phyloP scores from a whole-genome alignment of 257 asterid genomes.

The Ilex aquifolium region DNA sequence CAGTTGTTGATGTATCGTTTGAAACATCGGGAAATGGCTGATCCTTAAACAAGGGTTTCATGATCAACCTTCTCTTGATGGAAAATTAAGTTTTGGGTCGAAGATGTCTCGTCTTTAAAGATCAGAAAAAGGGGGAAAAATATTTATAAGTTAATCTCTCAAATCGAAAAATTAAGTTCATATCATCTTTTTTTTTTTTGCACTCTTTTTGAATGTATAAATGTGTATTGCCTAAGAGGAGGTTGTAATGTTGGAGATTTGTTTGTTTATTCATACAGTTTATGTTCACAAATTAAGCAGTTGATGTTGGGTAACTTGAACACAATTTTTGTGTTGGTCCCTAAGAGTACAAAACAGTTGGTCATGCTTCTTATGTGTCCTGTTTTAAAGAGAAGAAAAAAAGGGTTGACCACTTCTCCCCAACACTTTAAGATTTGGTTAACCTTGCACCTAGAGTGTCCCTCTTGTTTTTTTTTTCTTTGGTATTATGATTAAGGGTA shows the following conservation, averaged over 20 bases:
- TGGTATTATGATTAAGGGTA: too few species aligned
- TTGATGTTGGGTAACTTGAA: constrained; percentile 8
- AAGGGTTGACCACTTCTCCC: too few species aligned
- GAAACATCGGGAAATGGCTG: constrained; percentile 16
- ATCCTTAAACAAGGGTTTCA: constrained; percentile 13
- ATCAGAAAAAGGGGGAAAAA: too few species aligned
- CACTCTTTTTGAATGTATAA: background rate
- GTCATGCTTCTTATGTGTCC: constrained; percentile 52
- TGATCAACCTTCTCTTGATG: constrained; percentile 3
- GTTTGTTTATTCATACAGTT: constrained; percentile 14
- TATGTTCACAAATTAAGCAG: constrained; percentile 1
- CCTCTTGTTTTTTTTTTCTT: too few species aligned
- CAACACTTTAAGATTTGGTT: too few species aligned
- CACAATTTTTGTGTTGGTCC: constrained; percentile 50
- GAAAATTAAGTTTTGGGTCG: too few species aligned
- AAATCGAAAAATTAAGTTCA: too few species aligned
- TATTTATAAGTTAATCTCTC: too few species aligned
- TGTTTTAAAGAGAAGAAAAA: background rate
- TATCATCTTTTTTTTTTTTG: too few species aligned
- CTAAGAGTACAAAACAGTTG: constrained; percentile 20
- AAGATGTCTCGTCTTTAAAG: too few species aligned
- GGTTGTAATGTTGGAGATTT: constrained; percentile 16
- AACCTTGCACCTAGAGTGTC: too few species aligned
- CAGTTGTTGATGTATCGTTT: constrained; percentile 26
- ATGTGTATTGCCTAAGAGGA: background rate